These are phyloP conservation scores for Tetrapyrgos nigripes DNA, from an alignment of 1,284 basidiomycete species.

Conservation along the genomic window DNA sequence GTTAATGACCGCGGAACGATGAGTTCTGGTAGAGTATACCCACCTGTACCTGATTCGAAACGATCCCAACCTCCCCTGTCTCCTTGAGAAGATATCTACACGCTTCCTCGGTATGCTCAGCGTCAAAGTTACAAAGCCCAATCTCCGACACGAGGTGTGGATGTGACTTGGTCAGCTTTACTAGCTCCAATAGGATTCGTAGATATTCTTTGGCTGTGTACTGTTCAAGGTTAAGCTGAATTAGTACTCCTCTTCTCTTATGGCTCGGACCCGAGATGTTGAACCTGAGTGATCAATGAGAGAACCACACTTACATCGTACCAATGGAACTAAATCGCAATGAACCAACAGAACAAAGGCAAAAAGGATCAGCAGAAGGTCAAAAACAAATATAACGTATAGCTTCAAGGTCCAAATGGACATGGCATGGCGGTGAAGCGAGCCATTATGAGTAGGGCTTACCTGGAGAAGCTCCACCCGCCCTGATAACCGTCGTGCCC, in stretches of 20 bases:
- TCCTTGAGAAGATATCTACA: slow-evolving; percentile 46
- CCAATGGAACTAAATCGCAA: slow-evolving; percentile 22
- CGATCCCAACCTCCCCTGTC: slow-evolving; percentile 55
- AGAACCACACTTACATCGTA: slow-evolving; percentile 23
- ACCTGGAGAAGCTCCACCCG: slow-evolving; percentile 25
- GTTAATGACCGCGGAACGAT: no score
- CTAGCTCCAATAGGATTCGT: slow-evolving; percentile 51
- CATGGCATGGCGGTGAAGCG: neutral
- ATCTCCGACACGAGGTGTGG: slow-evolving; percentile 53
- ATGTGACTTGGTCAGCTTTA: slow-evolving; percentile 37
- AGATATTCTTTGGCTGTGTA: slow-evolving; percentile 64
- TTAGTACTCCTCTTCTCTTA: neutral
- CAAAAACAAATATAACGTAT: neutral
- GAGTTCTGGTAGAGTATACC: no score
- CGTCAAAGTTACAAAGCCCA: slow-evolving; percentile 70
- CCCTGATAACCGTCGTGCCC: slow-evolving; percentile 17
- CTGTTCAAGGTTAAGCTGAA: slow-evolving; percentile 43
- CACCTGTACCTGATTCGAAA: slow-evolving; percentile 72
- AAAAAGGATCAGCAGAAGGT: no score
- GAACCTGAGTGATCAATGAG: no score
- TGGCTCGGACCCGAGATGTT: neutral
- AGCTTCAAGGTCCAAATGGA: neutral
- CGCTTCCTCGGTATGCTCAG: slow-evolving; percentile 60
- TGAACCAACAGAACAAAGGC: no score
- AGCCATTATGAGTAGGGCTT: neutral